These are phyloP conservation scores for Euphorbia schlechtendalii DNA, from an alignment of 441 rosid species.

Conservation along the genomic window DNA sequence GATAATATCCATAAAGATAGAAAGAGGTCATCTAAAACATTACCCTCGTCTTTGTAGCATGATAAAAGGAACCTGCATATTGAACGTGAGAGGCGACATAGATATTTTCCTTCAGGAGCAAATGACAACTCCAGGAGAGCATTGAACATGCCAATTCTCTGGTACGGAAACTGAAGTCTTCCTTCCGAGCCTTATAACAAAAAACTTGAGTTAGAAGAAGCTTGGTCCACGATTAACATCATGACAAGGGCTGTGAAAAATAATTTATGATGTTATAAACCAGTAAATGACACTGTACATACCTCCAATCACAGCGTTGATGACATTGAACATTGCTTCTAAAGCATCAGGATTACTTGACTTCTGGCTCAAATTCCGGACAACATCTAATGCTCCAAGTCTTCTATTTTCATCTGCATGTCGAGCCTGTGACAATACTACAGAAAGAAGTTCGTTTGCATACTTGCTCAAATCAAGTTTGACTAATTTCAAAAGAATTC, in stretches of 20 bases:
- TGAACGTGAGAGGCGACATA: slow-evolving; percentile 46
- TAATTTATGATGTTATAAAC: not conserved
- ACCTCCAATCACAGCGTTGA: slow-evolving; percentile 94
- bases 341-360: slow-evolving; percentile 92
- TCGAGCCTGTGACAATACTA: slow-evolving; percentile 75
- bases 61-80: slow-evolving; percentile 65
- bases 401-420: slow-evolving; percentile 91
- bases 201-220: slow-evolving; percentile 8
- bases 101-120: slow-evolving; percentile 87
- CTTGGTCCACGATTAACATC: not conserved
- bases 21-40: slow-evolving; percentile 14
- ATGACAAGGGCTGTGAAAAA: not conserved
- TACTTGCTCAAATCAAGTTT: slow-evolving; percentile 90
- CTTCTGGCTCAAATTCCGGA: slow-evolving; percentile 64
- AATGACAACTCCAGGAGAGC: slow-evolving; percentile 74
- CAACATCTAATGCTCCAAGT: slow-evolving; percentile 58
- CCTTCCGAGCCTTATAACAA: slow-evolving; percentile 83
- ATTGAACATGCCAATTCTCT: slow-evolving; percentile 85
- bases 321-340: slow-evolving; percentile 72
- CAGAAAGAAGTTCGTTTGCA: slow-evolving; percentile 71
- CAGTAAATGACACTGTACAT: slow-evolving; percentile 13
- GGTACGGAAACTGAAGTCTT: slow-evolving; percentile 86
- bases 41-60: slow-evolving; percentile 90
- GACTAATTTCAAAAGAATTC: slow-evolving; percentile 56
- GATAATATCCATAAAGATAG: not conserved